Percentiles rank a stretch among this genome's conserved stretches.
Conservation (phyloP, 106 monocot genomes). For the Dioscorea alata region DNA sequence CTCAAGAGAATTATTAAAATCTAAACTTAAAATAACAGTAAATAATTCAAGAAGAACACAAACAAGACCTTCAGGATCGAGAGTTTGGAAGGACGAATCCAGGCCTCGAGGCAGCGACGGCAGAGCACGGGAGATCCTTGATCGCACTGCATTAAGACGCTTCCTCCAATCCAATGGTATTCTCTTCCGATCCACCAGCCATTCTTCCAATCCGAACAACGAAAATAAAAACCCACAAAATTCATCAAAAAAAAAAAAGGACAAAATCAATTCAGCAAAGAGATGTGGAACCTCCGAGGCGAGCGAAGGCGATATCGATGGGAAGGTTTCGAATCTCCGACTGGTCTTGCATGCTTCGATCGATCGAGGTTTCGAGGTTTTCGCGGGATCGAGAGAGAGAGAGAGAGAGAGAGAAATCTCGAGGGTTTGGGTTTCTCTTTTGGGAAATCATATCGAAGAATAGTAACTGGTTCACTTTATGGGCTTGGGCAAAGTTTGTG, state of each 20-base stretch:
- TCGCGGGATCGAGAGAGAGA: background rate
- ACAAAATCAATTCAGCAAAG: background rate
- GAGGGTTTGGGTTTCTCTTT: background rate
- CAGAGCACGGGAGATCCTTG: slow-evolving; percentile 52
- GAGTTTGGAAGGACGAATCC: slow-evolving; percentile 60
- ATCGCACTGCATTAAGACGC: slow-evolving; percentile 37
- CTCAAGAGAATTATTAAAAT: no score
- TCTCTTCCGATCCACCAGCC: slow-evolving; percentile 93
- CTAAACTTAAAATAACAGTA: no score
- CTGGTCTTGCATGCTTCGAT: slow-evolving; percentile 48
- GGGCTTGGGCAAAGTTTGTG: no score
- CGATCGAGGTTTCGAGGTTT: background rate
- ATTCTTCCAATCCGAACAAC: slow-evolving; percentile 42
- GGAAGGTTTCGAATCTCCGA: slow-evolving; percentile 76
- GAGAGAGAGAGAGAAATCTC: background rate
- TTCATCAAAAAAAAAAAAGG: background rate
- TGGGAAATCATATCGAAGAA: no score
- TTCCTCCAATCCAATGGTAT: slow-evolving; percentile 93
- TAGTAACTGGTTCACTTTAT: no score
- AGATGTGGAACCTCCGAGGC: slow-evolving; percentile 68
- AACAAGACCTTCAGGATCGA: slow-evolving; percentile 68
- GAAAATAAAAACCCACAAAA: background rate
- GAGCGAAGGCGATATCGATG: slow-evolving; percentile 90
- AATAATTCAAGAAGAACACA: background rate
- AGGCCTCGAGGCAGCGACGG: slow-evolving; percentile 60